Evolutionary conservation across 371 early-diverging fungal species (phyloP).

Genomic region (Mortierella sp.): DNA sequence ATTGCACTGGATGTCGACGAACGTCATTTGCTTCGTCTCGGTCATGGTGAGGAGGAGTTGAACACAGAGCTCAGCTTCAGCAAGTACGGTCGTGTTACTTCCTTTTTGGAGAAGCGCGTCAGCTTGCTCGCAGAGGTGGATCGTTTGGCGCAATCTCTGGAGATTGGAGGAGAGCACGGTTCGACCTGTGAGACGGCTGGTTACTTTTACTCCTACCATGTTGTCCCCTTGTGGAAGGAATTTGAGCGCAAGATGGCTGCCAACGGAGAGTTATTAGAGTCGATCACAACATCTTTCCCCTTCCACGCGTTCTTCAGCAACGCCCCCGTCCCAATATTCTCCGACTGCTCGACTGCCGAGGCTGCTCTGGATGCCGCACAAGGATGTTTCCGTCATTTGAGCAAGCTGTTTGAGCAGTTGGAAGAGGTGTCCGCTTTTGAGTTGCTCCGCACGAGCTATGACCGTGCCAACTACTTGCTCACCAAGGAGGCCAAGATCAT

Average conservation of each 20-base stretch:
- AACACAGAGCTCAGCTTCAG: conserved; percentile 86
- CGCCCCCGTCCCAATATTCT: conserved; percentile 83
- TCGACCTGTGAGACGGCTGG: conserved; percentile 94
- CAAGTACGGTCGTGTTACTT: conserved; percentile 93
- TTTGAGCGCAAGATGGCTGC: conserved; percentile 61
- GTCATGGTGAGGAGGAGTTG: conserved; percentile 94
- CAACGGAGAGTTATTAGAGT: conserved; percentile 32
- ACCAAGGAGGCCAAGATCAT: conserved; percentile 96
- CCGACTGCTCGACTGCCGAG: conserved; percentile 60
- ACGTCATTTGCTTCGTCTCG: conserved; percentile 92
- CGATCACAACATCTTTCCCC: conserved; percentile 76
- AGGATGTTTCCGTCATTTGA: conserved; percentile 87
- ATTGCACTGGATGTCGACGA: conserved; percentile 89
- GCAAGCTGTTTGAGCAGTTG: conserved; percentile 79
- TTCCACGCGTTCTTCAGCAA: conserved; percentile 83
- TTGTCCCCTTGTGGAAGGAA: conserved; percentile 82
- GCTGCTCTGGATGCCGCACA: conserved; percentile 71
- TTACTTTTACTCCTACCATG: conserved; percentile 86
- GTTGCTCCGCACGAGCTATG: conserved; percentile 81
- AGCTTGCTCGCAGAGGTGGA: conserved; percentile 84
- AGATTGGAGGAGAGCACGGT: conserved; percentile 89
- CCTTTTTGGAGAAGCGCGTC: conserved; percentile 88
- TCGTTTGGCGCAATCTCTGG: conserved; percentile 78
- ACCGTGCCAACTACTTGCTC: conserved; percentile 92
- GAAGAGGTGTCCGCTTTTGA: conserved; percentile 93